A percentile compares a stretch with the other conserved stretches of the same genome.
These are phyloP conservation scores for Boletus huronensis DNA, from an alignment of 768 basidiomycete genomes.

Conservation along the genomic window DNA sequence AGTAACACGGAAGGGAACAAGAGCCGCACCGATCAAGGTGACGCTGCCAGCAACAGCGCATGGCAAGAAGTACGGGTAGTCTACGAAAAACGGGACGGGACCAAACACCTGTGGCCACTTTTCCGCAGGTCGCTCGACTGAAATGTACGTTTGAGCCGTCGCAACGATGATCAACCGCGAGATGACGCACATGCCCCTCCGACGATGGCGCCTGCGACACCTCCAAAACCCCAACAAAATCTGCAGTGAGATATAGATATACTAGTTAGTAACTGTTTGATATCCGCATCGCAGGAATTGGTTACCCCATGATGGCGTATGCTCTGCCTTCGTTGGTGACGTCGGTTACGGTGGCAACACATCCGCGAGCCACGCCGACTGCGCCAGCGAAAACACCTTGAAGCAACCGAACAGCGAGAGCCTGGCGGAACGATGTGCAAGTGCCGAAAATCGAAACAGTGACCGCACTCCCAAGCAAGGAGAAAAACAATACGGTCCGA, in stretches of 20 bases:
- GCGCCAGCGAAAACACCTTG: conserved; percentile 94
- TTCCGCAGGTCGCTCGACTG: conserved; percentile 78
- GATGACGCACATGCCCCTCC: conserved; percentile 70
- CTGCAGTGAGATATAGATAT: conserved; percentile 36
- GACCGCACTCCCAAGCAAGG: conserved; percentile 79
- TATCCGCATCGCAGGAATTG: not conserved
- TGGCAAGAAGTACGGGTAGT: conserved; percentile 90
- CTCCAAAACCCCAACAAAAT: conserved; percentile 96
- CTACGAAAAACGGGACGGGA: conserved; percentile 60
- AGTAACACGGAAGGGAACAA: not conserved
- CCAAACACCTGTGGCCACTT: conserved; percentile 84
- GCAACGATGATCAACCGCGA: not conserved
- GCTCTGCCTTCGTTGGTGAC: conserved; percentile 90
- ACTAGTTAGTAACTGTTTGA: not conserved
- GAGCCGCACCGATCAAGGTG: conserved; percentile 59
- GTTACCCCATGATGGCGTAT: conserved; percentile 85
- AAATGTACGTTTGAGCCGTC: conserved; percentile 10
- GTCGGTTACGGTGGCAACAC: conserved; percentile 84
- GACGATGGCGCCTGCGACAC: conserved; percentile 84
- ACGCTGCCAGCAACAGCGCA: conserved; percentile 74
- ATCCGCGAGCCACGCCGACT: conserved; percentile 91
- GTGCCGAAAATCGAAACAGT: conserved; percentile 80
- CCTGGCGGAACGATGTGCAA: conserved; percentile 69
- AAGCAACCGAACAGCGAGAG: conserved; percentile 79
- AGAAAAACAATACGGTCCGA: conserved; percentile 78